Evolutionary conservation across 106 monocot genomes (phyloP).

Genomic region (Dactylorhiza incarnata): DNA sequence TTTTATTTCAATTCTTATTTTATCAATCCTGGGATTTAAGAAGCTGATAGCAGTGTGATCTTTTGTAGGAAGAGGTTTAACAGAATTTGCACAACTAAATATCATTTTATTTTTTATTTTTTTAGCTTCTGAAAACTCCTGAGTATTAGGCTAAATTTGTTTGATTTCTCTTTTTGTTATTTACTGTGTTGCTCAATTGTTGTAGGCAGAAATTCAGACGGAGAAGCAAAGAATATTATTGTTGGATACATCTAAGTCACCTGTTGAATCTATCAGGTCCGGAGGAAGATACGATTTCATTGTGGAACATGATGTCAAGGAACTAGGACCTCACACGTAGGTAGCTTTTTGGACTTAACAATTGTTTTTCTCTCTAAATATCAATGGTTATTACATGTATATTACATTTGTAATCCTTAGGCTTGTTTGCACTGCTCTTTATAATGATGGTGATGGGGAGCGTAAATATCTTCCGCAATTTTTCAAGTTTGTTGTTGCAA

Average conservation of each 20-base stretch:
- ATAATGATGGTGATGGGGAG: constrained; percentile 91
- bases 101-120: not conserved
- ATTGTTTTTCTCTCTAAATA: not conserved
- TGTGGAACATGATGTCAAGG: constrained; percentile 97
- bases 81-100: not conserved
- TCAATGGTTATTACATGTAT: constrained; percentile 4
- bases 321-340: constrained; percentile 93
- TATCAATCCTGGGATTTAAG: not conserved
- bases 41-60: not conserved
- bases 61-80: not conserved
- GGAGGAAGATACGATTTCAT: constrained; percentile 98
- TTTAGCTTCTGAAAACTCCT: not conserved
- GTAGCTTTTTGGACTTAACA: constrained; percentile 12
- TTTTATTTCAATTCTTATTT: not conserved
- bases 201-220: constrained; percentile 97
- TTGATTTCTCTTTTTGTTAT: not conserved
- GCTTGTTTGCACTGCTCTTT: constrained; percentile 94
- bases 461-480: constrained; percentile 98
- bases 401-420: constrained; percentile 26
- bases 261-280: constrained; percentile 84
- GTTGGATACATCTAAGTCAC: constrained; percentile 79
- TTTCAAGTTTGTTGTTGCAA: constrained; percentile 91
- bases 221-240: constrained; percentile 73
- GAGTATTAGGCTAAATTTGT: not conserved
- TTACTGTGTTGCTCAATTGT: not conserved